phyloP scores from a whole-genome alignment of 164 flowering plant species.

The Aristolochia contorta region DNA sequence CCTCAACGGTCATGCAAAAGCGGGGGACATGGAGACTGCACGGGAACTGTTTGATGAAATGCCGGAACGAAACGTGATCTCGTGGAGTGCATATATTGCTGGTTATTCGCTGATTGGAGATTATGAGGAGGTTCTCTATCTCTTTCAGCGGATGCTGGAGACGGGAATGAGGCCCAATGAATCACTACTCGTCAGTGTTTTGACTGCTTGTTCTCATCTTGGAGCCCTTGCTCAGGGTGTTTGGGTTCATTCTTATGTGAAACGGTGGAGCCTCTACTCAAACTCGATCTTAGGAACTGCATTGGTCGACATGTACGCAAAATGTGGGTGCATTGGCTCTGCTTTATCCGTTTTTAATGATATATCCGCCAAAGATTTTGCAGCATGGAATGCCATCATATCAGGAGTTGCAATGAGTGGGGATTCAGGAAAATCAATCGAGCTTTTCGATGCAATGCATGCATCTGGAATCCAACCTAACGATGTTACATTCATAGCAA shows the following conservation, averaged over 20 bases:
- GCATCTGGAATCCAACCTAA: constrained; percentile 35
- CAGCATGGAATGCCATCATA: constrained; percentile 67
- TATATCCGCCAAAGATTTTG: constrained; percentile 38
- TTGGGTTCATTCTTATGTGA: constrained; percentile 50
- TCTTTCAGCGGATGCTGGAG: constrained; percentile 45
- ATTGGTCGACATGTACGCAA: constrained; percentile 56
- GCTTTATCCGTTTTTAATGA: constrained; percentile 46
- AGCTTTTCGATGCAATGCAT: constrained; percentile 38
- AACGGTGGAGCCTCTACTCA: constrained; percentile 16
- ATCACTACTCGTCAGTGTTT: constrained; percentile 40
- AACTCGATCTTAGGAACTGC: constrained; percentile 56
- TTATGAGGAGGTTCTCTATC: constrained; percentile 40
- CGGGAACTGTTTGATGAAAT: constrained; percentile 43
- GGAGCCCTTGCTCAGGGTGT: constrained; percentile 61
- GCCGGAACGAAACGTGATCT: constrained; percentile 45
- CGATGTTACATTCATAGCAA: constrained; percentile 46
- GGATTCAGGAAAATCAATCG: constrained; percentile 32
- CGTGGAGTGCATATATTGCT: constrained; percentile 68
- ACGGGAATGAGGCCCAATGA: constrained; percentile 41
- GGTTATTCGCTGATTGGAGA: constrained; percentile 36
- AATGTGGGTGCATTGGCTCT: constrained; percentile 42
- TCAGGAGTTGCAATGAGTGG: constrained; percentile 52
- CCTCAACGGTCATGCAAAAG: constrained; percentile 62
- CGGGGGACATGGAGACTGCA: constrained; percentile 38
- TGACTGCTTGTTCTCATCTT: constrained; percentile 57